These are phyloP conservation scores for Wickerhamomyces chaumierensis DNA, from an alignment of 805 yeast species.

Conservation along the genomic window DNA sequence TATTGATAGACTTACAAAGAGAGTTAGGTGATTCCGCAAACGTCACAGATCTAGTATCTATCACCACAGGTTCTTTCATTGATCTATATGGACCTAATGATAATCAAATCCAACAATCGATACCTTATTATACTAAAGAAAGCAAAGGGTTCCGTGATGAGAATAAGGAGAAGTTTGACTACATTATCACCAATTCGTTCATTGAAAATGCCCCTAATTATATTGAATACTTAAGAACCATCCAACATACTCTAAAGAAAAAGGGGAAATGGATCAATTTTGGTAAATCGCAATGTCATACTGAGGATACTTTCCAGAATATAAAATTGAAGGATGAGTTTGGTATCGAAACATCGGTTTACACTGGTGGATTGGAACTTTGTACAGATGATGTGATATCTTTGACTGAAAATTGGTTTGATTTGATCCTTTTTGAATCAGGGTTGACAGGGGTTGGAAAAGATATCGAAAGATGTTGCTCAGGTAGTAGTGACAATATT, in stretches of 20 bases:
- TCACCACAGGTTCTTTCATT: constrained; percentile 63
- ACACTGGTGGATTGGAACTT: constrained; percentile 48
- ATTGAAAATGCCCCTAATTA: constrained; percentile 54
- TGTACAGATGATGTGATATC: constrained; percentile 41
- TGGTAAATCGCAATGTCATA: constrained; percentile 68
- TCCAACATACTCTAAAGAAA: constrained; percentile 31
- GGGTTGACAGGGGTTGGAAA: too few relatives aligned
- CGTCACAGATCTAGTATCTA: constrained; percentile 46
- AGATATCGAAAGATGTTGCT: constrained; percentile 37
- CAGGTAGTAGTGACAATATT: constrained; percentile 47
- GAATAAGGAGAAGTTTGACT: constrained; percentile 30
- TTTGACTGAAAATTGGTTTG: constrained; percentile 40
- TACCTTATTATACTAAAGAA: constrained; percentile 19
- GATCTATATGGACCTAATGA: constrained; percentile 49
- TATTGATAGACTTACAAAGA: constrained; percentile 21
- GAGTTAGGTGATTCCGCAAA: constrained; percentile 27
- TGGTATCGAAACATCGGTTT: constrained; percentile 10
- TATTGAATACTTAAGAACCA: constrained; percentile 42
- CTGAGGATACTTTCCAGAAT: constrained; percentile 36
- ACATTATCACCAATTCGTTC: constrained; percentile 45
- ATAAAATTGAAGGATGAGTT: constrained; percentile 6
- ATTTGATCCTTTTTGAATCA: constrained; percentile 30
- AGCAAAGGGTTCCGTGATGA: constrained; percentile 29
- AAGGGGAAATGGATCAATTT: constrained; percentile 51
- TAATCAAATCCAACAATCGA: constrained; percentile 4